Evolutionary conservation across 2,329 filamentous ascomycete genomes (phyloP), one percentile per base, ranked within the genome.

Genomic region (Colletotrichum coccodes): DNA sequence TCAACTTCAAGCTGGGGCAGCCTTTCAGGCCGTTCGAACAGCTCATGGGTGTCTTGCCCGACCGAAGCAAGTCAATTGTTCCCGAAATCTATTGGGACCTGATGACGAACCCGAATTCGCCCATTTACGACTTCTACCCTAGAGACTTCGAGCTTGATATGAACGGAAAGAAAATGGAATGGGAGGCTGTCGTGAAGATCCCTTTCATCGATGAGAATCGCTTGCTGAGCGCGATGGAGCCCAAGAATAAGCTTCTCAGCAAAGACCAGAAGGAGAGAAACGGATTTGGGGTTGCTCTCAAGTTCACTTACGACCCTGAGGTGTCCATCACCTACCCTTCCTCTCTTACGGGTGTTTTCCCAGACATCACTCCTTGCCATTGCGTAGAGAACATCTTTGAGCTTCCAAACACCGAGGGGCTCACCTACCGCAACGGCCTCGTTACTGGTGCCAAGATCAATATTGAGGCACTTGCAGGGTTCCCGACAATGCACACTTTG

Each of bases 151-250:
- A 97, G 72, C 86, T 99, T 46, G 97, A 99, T 78, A 98, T 99
- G 96, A 98, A 99, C 75, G 97, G 96, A 68, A 99, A 99, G 85
- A 99, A 97, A 83, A 97, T 97, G 92, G 97, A 99, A 72, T 99
- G 96, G 96, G 96, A 99, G 78, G 96, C 96, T 32, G 95, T 99
- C 42, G 94, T 99, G 72, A 99, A 98, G 81, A 99, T 99, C 76
- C 96, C 96, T 0, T 99, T 99, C 81, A 99, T 99, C 71, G 94
- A 99, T 67, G 95, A 99, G 79, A 90, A 92, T 75, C 90, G 96
- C 30, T 84, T 99, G 3, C 85, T 99, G 63, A 82, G 85, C 42
- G 96, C 95, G 8, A 98, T 99, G 93, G 91, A 87, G 18, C 91
- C 94, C 7, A 94, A 92, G 78, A 95, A 98, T 72, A 84, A 91